Evolutionary conservation across 768 basidiomycete genomes (phyloP), one percentile per base, ranked within the genome.

Genomic region (Pleurotus pulmonarius): DNA sequence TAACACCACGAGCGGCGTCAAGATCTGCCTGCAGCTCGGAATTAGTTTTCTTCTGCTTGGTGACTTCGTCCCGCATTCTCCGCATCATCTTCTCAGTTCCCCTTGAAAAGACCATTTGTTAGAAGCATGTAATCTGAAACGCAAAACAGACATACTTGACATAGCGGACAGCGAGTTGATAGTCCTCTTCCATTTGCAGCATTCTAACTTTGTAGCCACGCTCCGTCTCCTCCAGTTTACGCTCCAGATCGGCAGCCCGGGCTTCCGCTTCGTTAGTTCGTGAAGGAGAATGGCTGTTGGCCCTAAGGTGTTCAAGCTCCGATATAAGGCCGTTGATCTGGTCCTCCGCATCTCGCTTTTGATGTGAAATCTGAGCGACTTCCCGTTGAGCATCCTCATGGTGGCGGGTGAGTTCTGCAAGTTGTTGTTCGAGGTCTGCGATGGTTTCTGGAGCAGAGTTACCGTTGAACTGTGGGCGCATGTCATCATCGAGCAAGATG

Each of bases 41-140:
- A 65, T 94, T 95, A 45, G 86, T 71, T 46, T 78, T 78, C 74
- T 97, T 98, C 72, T 96, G 92, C 73, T 90, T 95, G 61, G 83
- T 89, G 56, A 98, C 74, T 66, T 98, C 97, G 56, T 95, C 96
- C 70, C 94, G 92, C 88, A 98, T 92, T 63, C 89, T 85, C 62
- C 94, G 86, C 78, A 98, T 90, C 86, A 98, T 94, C 74, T 95
- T 97, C 72, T 98, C 97, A 1, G 95, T 98, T 45, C 93, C 93
- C 81, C 92, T 94, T 59, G 34, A 61, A 25, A 24, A 58, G 55
- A 37, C 37, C 64, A 26, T 60, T 64, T 29, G 65, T 46, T 20
- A 41, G 1, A 49, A 51, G 56, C 55, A 54, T 58, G 54, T 46
- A 38, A 34, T 8, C 43, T 56, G 51, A 63, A 56, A 48, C 7